These are phyloP conservation scores for Tricharina praecox DNA, from an alignment of 495 filamentous ascomycete species.

Conservation along the genomic window DNA sequence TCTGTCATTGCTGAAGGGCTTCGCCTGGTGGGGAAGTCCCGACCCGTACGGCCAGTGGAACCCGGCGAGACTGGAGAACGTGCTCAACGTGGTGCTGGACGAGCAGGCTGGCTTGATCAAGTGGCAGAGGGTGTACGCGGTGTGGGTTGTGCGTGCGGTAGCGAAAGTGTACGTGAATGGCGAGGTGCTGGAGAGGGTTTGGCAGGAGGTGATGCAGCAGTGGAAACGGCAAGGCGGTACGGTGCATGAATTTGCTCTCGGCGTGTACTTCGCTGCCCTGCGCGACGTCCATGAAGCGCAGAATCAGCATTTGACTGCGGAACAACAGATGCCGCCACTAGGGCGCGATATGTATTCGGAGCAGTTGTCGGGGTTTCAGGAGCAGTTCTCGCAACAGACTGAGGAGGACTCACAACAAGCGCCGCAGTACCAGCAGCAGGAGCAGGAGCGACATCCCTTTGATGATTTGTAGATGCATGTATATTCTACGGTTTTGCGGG, in stretches of 20 bases:
- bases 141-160: constrained; percentile 15
- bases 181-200: constrained; percentile 7
- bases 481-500: too few relatives aligned
- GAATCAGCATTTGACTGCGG: too few relatives aligned
- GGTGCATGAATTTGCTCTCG: constrained; percentile 6
- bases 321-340: too few relatives aligned
- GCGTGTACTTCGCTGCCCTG: not conserved
- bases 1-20: constrained; percentile 55
- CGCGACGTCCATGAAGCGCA: not conserved
- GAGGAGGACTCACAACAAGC: too few relatives aligned
- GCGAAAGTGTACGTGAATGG: constrained; percentile 17
- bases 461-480: too few relatives aligned
- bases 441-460: too few relatives aligned
- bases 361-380: too few relatives aligned
- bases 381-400: too few relatives aligned
- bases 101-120: constrained; percentile 4
- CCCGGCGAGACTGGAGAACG: constrained; percentile 32
- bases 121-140: constrained; percentile 9
- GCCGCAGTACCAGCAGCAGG: too few relatives aligned
- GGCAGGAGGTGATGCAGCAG: constrained; percentile 10
- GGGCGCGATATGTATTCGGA: too few relatives aligned
- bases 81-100: constrained; percentile 8
- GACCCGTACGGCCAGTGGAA: constrained; percentile 46
- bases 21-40: constrained; percentile 49
- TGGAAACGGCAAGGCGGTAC: constrained; percentile 8